A percentile compares a stretch with the other conserved stretches of the same genome.
Conservation (phyloP, 2,329 filamentous ascomycete species). For the Neopestalotiopsis sp. region DNA sequence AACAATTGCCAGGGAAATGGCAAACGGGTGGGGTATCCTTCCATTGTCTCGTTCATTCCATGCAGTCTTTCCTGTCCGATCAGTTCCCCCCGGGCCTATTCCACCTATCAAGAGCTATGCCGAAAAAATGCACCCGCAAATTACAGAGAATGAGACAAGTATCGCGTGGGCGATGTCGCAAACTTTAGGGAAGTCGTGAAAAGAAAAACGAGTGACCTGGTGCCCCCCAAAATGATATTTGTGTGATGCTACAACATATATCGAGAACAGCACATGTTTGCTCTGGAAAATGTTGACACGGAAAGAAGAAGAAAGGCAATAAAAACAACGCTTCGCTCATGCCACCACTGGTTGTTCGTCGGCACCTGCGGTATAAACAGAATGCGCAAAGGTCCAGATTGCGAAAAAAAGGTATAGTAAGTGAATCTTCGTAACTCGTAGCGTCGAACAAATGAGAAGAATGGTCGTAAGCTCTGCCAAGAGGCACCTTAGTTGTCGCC, state of each 20-base stretch:
- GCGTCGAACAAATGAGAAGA: slow-evolving; percentile 35
- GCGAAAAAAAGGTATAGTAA: slow-evolving; percentile 26
- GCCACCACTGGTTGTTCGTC: slow-evolving; percentile 27
- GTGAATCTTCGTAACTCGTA: slow-evolving; percentile 39
- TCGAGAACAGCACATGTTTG: background rate
- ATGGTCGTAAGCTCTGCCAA: slow-evolving; percentile 8
- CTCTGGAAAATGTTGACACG: slow-evolving; percentile 16
- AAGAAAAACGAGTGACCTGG: slow-evolving; percentile 36
- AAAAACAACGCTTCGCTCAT: slow-evolving; percentile 35
- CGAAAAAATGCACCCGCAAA: slow-evolving; percentile 15
- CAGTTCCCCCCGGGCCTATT: slow-evolving; percentile 19
- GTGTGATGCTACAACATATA: slow-evolving; percentile 22
- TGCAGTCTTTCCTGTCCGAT: slow-evolving; percentile 34
- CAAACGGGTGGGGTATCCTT: slow-evolving; percentile 40
- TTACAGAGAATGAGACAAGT: slow-evolving; percentile 26
- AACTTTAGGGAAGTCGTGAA: slow-evolving; percentile 37
- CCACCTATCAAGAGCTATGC: slow-evolving; percentile 25
- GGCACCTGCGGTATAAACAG: slow-evolving; percentile 24
- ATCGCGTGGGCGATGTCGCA: slow-evolving; percentile 40
- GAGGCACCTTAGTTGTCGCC: slow-evolving; percentile 44
- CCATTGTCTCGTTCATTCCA: slow-evolving; percentile 39
- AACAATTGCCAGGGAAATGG: slow-evolving; percentile 24
- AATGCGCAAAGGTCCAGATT: slow-evolving; percentile 21
- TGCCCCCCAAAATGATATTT: slow-evolving; percentile 29
- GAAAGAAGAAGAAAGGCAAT: slow-evolving; percentile 16